phyloP scores from a whole-genome alignment of 306 rosid species.

The Sphenostylis stenocarpa region DNA sequence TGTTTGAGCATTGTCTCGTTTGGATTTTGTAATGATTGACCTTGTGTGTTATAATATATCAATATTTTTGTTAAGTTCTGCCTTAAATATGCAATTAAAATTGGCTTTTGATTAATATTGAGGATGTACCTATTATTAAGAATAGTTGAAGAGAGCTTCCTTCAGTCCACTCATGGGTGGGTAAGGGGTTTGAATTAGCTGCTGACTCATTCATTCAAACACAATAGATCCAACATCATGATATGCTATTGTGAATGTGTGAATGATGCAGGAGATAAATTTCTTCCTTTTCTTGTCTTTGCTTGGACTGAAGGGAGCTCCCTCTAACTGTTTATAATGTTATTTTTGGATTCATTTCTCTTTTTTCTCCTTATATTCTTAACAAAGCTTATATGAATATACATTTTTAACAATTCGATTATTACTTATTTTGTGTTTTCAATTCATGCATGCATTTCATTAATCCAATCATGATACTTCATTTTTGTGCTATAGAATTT shows the following conservation, averaged over 20 bases:
- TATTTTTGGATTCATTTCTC: neutral
- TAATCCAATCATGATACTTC: neutral
- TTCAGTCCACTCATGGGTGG: constrained; percentile 94
- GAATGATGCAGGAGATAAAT: constrained; percentile 90
- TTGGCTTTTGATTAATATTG: neutral
- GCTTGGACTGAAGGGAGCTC: constrained; percentile 99
- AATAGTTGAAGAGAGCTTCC: constrained; percentile 77
- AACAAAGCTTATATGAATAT: neutral
- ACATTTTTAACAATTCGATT: neutral
- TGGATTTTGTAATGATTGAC: no score
- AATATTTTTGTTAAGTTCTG: neutral
- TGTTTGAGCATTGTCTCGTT: neutral
- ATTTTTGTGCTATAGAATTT: neutral
- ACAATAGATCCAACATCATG: constrained; percentile 46
- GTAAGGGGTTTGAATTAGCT: constrained; percentile 74
- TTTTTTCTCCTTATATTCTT: neutral
- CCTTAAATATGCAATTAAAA: neutral
- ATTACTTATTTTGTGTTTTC: no score
- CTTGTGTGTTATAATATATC: no score
- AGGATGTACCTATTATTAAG: neutral
- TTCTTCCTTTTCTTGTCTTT: constrained; percentile 66
- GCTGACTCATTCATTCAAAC: constrained; percentile 98
- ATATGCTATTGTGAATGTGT: constrained; percentile 71
- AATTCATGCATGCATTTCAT: neutral
- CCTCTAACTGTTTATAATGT: constrained; percentile 48